phyloP scores from a whole-genome alignment of 148 eudicot species.

The Nepenthes gracilis region DNA sequence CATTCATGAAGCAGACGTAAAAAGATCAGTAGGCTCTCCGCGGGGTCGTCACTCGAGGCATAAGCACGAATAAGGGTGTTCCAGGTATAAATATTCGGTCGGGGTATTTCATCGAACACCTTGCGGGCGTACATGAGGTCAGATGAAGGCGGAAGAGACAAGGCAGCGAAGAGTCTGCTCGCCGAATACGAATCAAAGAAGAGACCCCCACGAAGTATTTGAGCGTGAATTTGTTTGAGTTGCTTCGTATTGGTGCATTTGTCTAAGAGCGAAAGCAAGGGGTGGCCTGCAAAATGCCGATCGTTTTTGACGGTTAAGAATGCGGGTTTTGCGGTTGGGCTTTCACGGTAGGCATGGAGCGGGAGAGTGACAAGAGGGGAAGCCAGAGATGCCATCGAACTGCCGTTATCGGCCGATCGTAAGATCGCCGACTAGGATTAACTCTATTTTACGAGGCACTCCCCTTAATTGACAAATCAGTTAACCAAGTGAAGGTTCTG shows the following conservation, averaged over 20 bases:
- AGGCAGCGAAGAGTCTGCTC: constrained; percentile 22
- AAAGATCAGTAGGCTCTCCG: constrained; percentile 13
- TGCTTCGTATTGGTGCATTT: constrained; percentile 20
- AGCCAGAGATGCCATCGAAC: background rate
- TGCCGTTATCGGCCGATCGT: background rate
- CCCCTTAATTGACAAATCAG: too few relatives aligned
- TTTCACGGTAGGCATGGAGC: background rate
- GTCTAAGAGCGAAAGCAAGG: constrained; percentile 16
- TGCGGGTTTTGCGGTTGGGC: background rate
- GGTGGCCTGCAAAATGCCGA: constrained; percentile 23
- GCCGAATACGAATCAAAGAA: constrained; percentile 34
- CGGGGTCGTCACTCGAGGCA: constrained; percentile 13
- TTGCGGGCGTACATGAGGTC: constrained; percentile 23
- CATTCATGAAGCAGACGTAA: constrained; percentile 14
- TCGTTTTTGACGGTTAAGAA: constrained; percentile 16
- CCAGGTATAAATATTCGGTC: constrained; percentile 36
- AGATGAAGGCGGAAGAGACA: constrained; percentile 17
- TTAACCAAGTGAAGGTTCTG: too few relatives aligned
- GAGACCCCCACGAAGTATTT: constrained; percentile 32
- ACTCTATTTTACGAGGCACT: too few relatives aligned
- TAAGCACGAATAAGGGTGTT: constrained; percentile 36
- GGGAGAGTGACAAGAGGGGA: constrained; percentile 6
- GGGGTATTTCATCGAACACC: constrained; percentile 38
- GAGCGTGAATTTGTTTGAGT: constrained; percentile 39
- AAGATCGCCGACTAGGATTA: too few relatives aligned